phyloP scores from a whole-genome alignment of 202 grass and related monocot genomes.

The Bolboschoenoplectus hybrid region DNA sequence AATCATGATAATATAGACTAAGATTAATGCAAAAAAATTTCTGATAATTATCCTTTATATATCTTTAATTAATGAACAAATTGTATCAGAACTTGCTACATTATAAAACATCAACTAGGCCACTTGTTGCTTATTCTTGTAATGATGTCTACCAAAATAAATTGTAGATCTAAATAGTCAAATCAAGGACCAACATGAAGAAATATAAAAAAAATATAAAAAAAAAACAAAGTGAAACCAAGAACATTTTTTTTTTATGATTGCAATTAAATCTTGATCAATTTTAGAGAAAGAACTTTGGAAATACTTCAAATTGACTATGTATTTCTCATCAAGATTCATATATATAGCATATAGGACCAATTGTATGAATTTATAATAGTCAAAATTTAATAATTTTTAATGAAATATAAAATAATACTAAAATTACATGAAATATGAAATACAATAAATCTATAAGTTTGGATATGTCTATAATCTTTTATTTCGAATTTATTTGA shows the following conservation, averaged over 20 bases:
- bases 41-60: not conserved
- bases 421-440: too few species aligned
- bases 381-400: too few species aligned
- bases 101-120: conserved; percentile 11
- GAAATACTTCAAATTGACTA: not conserved
- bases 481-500: too few species aligned
- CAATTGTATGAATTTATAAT: too few species aligned
- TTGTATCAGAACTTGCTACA: not conserved
- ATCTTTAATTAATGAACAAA: not conserved
- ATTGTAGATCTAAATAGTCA: not conserved
- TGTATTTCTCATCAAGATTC: not conserved
- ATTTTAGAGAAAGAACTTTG: not conserved
- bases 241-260: not conserved
- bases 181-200: not conserved
- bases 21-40: not conserved
- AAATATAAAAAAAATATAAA: not conserved
- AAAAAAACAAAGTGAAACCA: not conserved
- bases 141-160: not conserved
- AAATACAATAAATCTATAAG: too few species aligned
- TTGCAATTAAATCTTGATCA: not conserved
- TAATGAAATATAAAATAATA: too few species aligned
- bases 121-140: not conserved
- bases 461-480: too few species aligned
- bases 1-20: conserved; percentile 34
- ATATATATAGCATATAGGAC: too few species aligned